These are phyloP conservation scores for Erodium trifolium DNA, from an alignment of 441 rosid genomes.

Conservation along the genomic window DNA sequence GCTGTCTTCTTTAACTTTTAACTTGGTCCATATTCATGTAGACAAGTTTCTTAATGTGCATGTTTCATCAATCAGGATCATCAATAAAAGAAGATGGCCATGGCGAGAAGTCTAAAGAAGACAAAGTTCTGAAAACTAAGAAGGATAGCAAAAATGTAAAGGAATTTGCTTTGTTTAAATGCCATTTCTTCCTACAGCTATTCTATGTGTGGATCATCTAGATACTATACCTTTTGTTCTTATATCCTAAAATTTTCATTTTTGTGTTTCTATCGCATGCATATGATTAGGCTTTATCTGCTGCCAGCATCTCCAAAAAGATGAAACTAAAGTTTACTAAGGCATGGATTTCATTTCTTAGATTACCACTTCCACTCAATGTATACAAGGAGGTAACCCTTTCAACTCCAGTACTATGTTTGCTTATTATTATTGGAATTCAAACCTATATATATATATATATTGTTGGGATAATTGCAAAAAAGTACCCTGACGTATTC, in stretches of 20 bases:
- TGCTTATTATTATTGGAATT: background rate
- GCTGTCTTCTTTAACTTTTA: no score
- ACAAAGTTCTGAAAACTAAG: slow-evolving; percentile 33
- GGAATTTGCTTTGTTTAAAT: slow-evolving; percentile 7
- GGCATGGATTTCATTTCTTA: slow-evolving; percentile 87
- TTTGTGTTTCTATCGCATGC: background rate
- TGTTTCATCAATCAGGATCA: slow-evolving; percentile 22
- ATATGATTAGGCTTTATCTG: slow-evolving; percentile 47
- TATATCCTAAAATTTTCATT: background rate
- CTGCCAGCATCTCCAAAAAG: slow-evolving; percentile 49
- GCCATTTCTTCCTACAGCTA: no score
- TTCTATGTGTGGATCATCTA: background rate
- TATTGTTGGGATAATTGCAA: no score
- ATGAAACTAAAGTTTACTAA: slow-evolving; percentile 79
- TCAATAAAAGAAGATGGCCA: slow-evolving; percentile 25
- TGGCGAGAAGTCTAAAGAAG: slow-evolving; percentile 24
- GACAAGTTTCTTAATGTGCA: background rate
- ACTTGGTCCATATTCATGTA: background rate
- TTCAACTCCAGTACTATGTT: background rate
- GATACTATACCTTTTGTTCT: background rate
- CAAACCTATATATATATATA: no score
- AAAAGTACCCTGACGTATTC: no score
- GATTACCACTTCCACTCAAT: slow-evolving; percentile 71
- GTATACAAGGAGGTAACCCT: slow-evolving; percentile 75
- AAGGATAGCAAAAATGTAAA: slow-evolving; percentile 43